A percentile compares a stretch with the other conserved stretches of the same genome.
These are phyloP conservation scores for Colletotrichum simmondsii DNA, from an alignment of 2,329 filamentous ascomycete species.

Conservation along the genomic window DNA sequence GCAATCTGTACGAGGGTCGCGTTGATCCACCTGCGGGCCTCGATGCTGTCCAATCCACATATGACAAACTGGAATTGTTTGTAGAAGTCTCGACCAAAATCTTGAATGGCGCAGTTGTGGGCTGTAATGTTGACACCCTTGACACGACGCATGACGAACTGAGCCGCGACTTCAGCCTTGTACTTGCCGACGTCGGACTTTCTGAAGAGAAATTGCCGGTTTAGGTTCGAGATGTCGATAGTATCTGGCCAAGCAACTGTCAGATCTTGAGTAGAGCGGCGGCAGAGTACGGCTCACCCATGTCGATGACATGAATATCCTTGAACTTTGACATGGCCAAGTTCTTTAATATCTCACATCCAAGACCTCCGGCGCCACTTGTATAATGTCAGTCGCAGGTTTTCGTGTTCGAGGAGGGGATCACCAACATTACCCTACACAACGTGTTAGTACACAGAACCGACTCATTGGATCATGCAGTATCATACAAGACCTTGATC, in stretches of 20 bases:
- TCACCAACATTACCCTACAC: slow-evolving; percentile 62
- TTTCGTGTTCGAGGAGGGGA: slow-evolving; percentile 28
- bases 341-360: slow-evolving; percentile 97
- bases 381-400: slow-evolving; percentile 36
- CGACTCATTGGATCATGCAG: not conserved
- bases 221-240: slow-evolving; percentile 98
- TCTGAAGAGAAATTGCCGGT: slow-evolving; percentile 96
- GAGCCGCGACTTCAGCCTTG: slow-evolving; percentile 93
- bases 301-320: slow-evolving; percentile 98
- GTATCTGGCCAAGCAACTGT: slow-evolving; percentile 70
- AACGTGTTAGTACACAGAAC: slow-evolving; percentile 36
- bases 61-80: slow-evolving; percentile 95
- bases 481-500: slow-evolving; percentile 79
- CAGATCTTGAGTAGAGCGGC: slow-evolving; percentile 2
- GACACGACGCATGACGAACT: slow-evolving; percentile 90
- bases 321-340: slow-evolving; percentile 95
- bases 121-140: slow-evolving; percentile 93
- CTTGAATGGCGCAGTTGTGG: slow-evolving; percentile 94
- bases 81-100: slow-evolving; percentile 96
- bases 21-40: slow-evolving; percentile 99
- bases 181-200: slow-evolving; percentile 90
- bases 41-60: slow-evolving; percentile 95
- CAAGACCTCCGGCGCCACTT: slow-evolving; percentile 92
- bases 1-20: slow-evolving; percentile 92
- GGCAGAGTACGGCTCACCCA: slow-evolving; percentile 71